Evolutionary conservation across 495 filamentous ascomycete genomes (phyloP).

Genomic region (Chlorociboria aeruginascens): DNA sequence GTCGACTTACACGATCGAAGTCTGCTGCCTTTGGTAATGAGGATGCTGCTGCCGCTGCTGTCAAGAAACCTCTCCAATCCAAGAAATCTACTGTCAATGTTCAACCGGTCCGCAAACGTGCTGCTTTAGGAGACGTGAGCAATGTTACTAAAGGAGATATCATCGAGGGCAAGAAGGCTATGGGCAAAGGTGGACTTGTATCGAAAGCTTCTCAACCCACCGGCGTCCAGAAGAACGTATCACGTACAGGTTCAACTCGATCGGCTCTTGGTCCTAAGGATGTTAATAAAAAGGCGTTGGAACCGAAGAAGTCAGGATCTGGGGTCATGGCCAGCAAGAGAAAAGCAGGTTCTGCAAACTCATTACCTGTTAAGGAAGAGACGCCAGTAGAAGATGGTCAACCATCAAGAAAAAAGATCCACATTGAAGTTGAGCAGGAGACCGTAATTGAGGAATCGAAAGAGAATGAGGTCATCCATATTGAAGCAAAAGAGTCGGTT

Average conservation of each 20-base stretch:
- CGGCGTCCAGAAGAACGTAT: constrained; percentile 61
- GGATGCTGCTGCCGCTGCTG: constrained; percentile 32
- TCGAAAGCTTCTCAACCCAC: constrained; percentile 68
- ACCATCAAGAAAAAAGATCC: constrained; percentile 36
- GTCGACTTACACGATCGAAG: constrained; percentile 87
- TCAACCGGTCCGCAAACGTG: constrained; percentile 46
- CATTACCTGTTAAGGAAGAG: constrained; percentile 48
- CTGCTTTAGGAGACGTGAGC: constrained; percentile 85
- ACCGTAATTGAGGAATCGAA: constrained; percentile 14
- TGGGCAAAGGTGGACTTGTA: constrained; percentile 43
- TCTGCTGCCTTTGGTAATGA: constrained; percentile 58
- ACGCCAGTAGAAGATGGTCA: constrained; percentile 43
- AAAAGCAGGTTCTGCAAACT: constrained; percentile 41
- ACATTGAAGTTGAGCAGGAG: constrained; percentile 21
- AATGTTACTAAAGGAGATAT: constrained; percentile 74
- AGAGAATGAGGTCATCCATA: constrained; percentile 4
- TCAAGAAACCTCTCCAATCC: constrained; percentile 63
- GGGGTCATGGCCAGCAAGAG: constrained; percentile 54
- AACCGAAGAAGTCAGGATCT: constrained; percentile 60
- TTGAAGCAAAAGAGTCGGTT: constrained; percentile 22
- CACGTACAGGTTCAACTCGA: constrained; percentile 50
- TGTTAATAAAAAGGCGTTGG: constrained; percentile 47
- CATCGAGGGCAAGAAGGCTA: constrained; percentile 61
- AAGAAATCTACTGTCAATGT: constrained; percentile 58
- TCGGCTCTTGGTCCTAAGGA: constrained; percentile 52